These are phyloP conservation scores for Botrytis squamosa DNA, from an alignment of 2,329 filamentous ascomycete genomes.

Conservation along the genomic window DNA sequence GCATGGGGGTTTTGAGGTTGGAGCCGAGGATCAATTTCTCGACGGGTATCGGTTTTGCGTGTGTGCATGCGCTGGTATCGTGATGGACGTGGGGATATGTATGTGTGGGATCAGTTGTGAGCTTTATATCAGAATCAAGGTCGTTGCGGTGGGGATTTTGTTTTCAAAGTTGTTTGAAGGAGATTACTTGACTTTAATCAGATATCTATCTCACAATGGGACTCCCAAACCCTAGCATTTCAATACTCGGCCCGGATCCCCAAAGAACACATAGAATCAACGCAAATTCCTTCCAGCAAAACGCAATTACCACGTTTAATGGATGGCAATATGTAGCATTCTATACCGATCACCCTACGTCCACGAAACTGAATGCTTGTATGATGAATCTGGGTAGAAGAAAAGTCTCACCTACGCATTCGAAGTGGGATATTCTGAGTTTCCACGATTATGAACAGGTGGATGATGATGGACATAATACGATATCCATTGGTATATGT, in stretches of 20 bases:
- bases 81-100: background rate
- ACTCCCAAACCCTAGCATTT: conserved; percentile 24
- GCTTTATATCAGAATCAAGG: background rate
- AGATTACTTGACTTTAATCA: background rate
- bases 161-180: background rate
- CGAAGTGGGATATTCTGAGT: conserved; percentile 28
- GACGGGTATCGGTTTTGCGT: background rate
- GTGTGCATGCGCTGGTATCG: background rate
- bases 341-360: conserved; percentile 25
- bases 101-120: background rate
- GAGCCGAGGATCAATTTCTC: background rate
- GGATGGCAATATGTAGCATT: conserved; percentile 33
- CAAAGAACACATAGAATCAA: conserved; percentile 32
- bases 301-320: conserved; percentile 30
- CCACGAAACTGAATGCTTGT: conserved; percentile 19
- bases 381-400: conserved; percentile 28
- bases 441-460: conserved; percentile 32
- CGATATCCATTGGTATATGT: conserved; percentile 33
- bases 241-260: conserved; percentile 28
- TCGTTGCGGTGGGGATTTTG: background rate
- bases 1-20: background rate
- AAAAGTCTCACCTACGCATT: background rate
- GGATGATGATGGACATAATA: conserved; percentile 34
- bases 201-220: background rate
- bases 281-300: conserved; percentile 34